Evolutionary conservation across 75 land plant genomes (phyloP).

Genomic region (Pinus tabuliformis): DNA sequence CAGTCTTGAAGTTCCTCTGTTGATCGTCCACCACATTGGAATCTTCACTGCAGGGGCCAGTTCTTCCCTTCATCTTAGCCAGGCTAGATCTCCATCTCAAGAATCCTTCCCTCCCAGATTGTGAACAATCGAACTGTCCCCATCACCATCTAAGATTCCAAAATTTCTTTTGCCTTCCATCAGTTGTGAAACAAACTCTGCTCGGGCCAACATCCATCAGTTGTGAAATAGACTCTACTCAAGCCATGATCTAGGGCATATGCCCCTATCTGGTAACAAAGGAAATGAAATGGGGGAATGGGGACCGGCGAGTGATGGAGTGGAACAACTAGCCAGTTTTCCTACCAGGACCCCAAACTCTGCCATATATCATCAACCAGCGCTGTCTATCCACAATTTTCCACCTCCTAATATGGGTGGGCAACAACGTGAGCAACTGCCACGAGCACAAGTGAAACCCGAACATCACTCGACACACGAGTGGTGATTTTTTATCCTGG

Average conservation of each 20-base stretch:
- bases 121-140: background rate
- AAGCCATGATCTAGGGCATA: background rate
- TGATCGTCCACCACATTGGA: no score
- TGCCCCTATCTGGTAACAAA: background rate
- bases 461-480: no score
- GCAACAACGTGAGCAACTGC: background rate
- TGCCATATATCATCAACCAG: background rate
- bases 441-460: slow-evolving; percentile 1
- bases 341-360: background rate
- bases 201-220: background rate
- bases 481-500: no score
- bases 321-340: background rate
- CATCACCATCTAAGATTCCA: background rate
- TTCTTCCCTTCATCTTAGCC: background rate
- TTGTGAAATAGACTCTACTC: background rate
- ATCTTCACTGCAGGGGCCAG: no score
- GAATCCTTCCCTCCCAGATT: background rate
- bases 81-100: background rate
- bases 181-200: background rate
- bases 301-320: background rate
- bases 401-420: background rate
- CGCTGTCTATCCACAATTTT: background rate
- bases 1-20: no score
- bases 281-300: background rate
- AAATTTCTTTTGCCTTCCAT: no score